Base-by-base conservation (phyloP, 495 filamentous ascomycete genomes). In the Penicillium ochrochloron region DNA sequence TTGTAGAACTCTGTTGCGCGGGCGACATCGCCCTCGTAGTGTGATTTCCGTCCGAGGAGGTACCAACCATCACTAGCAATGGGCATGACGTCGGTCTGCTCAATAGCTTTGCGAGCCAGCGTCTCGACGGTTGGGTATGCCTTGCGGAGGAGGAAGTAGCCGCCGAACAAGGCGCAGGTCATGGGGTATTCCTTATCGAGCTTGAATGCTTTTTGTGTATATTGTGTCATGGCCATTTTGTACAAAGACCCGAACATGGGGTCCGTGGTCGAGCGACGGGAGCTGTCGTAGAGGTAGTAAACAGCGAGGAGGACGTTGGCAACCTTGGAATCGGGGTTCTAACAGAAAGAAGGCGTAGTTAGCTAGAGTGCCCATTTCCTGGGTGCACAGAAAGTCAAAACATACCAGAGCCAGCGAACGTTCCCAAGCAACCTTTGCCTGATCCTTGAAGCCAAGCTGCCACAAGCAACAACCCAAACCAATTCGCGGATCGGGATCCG, bases 51-150 rank as follows among this genome's bases (percentile, higher is more conserved):
- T 14, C 92, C 95, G 15, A 98, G 87, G 5, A 97, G 78, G 76
- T 97, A 98, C 93, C 93, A 97, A 23, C 94, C 95, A 70, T 99
- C 95, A 73, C 93, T 97, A 2, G 94, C 94, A 73, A 98, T 91
- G 14, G 92, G 89, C 75, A 96, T 94, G 64, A 97, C 93, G 72
- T 99, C 95, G 3, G 94, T 97, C 62, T 91, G 86, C 70, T 97
- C 91, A 64, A 98, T 97, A 2, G 96, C 93, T 74, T 94, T 95
- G 72, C 94, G 90, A 31, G 95, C 92, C 10, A 98, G 84, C 12
- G 84, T 84, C 63, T 99, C 94, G 11, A 95, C 94, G 53, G 90
- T 90, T 2, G 84, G 66, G 72, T 92, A 89, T 3, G 84, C 83
- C 73, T 91, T 95, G 62, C 89, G 84, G 3, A 90, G 85, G 19